Conservation (phyloP, 495 filamentous ascomycete species). For the Hyaloscypha finlandica region DNA sequence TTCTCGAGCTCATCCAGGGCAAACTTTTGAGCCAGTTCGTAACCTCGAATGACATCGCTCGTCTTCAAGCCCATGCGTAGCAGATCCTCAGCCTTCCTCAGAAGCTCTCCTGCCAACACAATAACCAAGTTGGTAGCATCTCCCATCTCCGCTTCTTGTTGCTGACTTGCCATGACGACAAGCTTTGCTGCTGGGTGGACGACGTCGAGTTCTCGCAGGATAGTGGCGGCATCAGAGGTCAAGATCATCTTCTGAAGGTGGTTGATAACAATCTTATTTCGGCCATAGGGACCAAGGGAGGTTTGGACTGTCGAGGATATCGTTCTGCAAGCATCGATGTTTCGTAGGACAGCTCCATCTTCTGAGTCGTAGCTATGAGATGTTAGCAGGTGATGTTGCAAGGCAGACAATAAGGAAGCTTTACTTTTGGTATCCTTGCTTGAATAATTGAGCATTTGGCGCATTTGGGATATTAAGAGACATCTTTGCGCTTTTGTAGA, state of each 20-base stretch:
- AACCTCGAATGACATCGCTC: conserved; percentile 92
- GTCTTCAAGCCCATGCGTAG: conserved; percentile 95
- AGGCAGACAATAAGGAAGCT: conserved; percentile 32
- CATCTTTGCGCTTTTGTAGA: conserved; percentile 57
- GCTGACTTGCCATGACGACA: conserved; percentile 98
- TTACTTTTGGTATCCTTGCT: conserved; percentile 95
- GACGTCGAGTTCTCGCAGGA: conserved; percentile 95
- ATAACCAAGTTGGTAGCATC: conserved; percentile 99
- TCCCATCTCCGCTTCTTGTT: conserved; percentile 98
- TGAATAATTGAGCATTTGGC: conserved; percentile 92
- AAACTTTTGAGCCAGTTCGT: conserved; percentile 89
- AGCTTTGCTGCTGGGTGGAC: conserved; percentile 98
- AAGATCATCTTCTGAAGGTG: conserved; percentile 99
- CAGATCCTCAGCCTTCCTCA: conserved; percentile 97
- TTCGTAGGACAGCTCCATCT: conserved; percentile 97
- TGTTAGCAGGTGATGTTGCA: conserved; percentile 28
- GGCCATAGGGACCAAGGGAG: conserved; percentile 93
- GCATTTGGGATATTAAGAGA: conserved; percentile 92
- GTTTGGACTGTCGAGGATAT: conserved; percentile 96
- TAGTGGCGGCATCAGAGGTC: conserved; percentile 96
- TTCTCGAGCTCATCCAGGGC: conserved; percentile 85
- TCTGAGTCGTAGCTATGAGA: conserved; percentile 84
- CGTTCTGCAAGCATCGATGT: conserved; percentile 97
- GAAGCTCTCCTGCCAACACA: conserved; percentile 89
- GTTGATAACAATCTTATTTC: conserved; percentile 99